A percentile compares a stretch with the other conserved stretches of the same genome.
Conservation (phyloP, 768 basidiomycete species). For the Mrakia frigida region DNA sequence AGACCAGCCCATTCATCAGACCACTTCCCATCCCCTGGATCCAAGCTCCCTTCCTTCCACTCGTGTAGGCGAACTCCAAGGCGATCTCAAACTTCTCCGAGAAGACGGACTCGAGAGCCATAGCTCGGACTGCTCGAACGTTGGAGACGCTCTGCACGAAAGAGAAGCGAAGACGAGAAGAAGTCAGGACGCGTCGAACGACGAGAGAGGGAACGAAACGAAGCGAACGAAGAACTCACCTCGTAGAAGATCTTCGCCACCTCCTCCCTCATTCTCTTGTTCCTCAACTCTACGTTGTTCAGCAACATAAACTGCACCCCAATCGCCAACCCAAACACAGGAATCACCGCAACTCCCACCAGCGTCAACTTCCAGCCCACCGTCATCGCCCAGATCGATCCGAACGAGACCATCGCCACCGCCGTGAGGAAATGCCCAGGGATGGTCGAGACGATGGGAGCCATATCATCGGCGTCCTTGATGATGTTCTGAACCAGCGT, state of each 20-base stretch:
- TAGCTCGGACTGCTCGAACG: conserved; percentile 76
- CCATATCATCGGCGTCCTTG: conserved; percentile 85
- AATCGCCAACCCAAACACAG: conserved; percentile 72
- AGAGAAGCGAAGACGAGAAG: conserved; percentile 18
- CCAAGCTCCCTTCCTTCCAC: conserved; percentile 76
- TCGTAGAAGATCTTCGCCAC: conserved; percentile 81
- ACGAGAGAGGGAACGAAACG: neutral
- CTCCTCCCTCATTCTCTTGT: conserved; percentile 80
- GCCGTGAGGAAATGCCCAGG: conserved; percentile 69
- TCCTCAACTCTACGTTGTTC: conserved; percentile 64
- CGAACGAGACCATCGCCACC: conserved; percentile 70
- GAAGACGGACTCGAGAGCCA: conserved; percentile 75
- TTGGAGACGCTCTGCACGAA: conserved; percentile 64
- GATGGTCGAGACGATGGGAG: conserved; percentile 66
- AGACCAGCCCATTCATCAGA: conserved; percentile 73
- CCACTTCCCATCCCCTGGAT: conserved; percentile 80
- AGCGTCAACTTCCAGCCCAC: conserved; percentile 89
- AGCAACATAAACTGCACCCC: conserved; percentile 67
- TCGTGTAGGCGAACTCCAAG: conserved; percentile 56
- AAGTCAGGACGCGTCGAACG: neutral
- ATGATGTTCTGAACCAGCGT: conserved; percentile 68
- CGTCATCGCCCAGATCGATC: conserved; percentile 81
- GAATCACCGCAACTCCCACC: conserved; percentile 78
- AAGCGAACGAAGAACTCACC: conserved; percentile 47
- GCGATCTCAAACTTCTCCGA: conserved; percentile 62